Evolutionary conservation across 345 rosid genomes (phyloP).

Genomic region (Salix koriyanagi): DNA sequence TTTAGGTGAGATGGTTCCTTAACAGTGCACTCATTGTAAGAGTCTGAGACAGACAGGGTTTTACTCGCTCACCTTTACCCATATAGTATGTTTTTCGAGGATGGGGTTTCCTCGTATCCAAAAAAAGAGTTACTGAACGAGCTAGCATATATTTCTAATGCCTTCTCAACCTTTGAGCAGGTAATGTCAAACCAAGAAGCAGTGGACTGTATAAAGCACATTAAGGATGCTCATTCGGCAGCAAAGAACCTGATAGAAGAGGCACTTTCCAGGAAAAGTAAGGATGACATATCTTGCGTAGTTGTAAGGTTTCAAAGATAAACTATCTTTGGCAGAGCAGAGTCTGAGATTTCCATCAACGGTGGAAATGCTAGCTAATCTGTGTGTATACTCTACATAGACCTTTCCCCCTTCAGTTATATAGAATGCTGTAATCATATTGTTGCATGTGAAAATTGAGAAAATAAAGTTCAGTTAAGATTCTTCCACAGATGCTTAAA

Average conservation of each 20-base stretch:
- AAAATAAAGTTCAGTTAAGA: background rate
- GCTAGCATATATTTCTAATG: background rate
- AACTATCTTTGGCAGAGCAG: background rate
- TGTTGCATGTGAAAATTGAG: slow-evolving; percentile 12
- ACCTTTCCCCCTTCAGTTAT: slow-evolving; percentile 3
- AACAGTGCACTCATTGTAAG: too few species aligned
- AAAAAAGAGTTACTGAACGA: too few species aligned
- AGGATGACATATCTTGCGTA: slow-evolving; percentile 90
- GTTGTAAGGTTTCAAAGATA: slow-evolving; percentile 64
- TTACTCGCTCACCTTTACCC: fast-evolving
- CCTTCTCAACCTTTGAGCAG: slow-evolving; percentile 23
- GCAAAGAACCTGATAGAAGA: slow-evolving; percentile 64
- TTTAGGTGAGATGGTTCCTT: too few species aligned
- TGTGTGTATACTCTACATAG: slow-evolving; percentile 19
- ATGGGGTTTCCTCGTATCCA: fast-evolving
- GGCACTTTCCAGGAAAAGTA: slow-evolving; percentile 64
- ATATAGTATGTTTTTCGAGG: too few species aligned
- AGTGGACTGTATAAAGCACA: slow-evolving; percentile 44
- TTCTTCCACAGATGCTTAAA: background rate
- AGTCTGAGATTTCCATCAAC: background rate
- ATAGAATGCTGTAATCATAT: slow-evolving; percentile 5
- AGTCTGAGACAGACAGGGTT: too few species aligned
- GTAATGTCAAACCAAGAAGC: slow-evolving; percentile 83
- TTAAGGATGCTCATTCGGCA: slow-evolving; percentile 67
- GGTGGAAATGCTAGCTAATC: background rate